Percentiles rank a stretch among this genome's conserved stretches.
Evolutionary conservation across 2,329 filamentous ascomycete genomes (phyloP).

Genomic region (Colletotrichum chrysophilum): DNA sequence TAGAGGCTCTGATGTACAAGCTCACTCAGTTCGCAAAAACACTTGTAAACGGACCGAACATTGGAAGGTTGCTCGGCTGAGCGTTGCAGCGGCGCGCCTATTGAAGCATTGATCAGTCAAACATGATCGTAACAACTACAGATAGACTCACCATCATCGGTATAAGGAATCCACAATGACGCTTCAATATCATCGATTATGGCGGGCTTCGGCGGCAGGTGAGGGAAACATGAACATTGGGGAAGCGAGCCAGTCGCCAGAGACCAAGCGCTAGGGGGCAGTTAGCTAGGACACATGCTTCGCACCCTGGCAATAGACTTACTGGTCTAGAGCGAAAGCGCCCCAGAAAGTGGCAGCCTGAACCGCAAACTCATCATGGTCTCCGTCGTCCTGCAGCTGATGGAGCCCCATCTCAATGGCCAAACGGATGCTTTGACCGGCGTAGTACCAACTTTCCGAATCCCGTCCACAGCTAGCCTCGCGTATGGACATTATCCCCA

Average conservation of each 20-base stretch:
- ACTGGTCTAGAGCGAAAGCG: slow-evolving; percentile 69
- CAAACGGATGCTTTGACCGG: slow-evolving; percentile 74
- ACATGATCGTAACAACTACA: neutral
- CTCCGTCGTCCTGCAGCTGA: slow-evolving; percentile 50
- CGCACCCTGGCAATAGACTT: slow-evolving; percentile 30
- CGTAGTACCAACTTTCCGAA: slow-evolving; percentile 75
- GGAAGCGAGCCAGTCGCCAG: slow-evolving; percentile 67
- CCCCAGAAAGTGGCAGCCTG: slow-evolving; percentile 67
- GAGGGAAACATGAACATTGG: slow-evolving; percentile 62
- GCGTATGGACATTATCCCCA: slow-evolving; percentile 77
- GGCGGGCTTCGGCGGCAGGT: slow-evolving; percentile 62
- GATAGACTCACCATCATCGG: slow-evolving; percentile 55
- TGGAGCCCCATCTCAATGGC: slow-evolving; percentile 76
- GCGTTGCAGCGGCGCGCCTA: slow-evolving; percentile 57
- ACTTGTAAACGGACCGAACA: slow-evolving; percentile 70
- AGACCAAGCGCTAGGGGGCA: slow-evolving; percentile 61
- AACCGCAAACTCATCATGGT: slow-evolving; percentile 63
- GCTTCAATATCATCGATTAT: slow-evolving; percentile 67
- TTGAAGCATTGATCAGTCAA: neutral
- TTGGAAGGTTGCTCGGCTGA: slow-evolving; percentile 69
- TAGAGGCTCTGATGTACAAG: slow-evolving; percentile 75
- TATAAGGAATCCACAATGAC: slow-evolving; percentile 64
- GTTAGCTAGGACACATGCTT: neutral
- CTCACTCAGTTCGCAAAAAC: slow-evolving; percentile 75
- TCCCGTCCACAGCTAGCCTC: slow-evolving; percentile 77